Conservation (phyloP, 192 early-diverging fungal genomes). For the Entomortierella lignicola region DNA sequence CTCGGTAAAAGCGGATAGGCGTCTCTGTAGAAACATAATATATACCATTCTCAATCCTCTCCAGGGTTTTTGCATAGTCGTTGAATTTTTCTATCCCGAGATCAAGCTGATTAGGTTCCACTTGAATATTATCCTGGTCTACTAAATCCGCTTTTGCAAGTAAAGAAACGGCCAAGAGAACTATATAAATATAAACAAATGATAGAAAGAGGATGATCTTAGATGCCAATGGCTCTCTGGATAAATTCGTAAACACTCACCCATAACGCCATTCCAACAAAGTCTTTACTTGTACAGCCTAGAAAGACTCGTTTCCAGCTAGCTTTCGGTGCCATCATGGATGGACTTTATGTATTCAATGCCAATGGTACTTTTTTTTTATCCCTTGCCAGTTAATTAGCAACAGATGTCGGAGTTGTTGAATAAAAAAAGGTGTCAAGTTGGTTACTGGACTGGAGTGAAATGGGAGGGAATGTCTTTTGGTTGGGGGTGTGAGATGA, state of each 20-base stretch:
- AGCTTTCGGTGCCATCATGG: slow-evolving; percentile 20
- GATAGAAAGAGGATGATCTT: too few species aligned
- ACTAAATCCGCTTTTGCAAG: not conserved
- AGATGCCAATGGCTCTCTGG: too few species aligned
- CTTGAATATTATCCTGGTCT: not conserved
- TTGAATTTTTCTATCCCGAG: slow-evolving; percentile 37
- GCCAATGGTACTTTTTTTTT: not conserved
- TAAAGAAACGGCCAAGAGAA: slow-evolving; percentile 15
- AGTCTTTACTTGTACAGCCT: slow-evolving; percentile 39
- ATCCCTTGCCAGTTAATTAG: not conserved
- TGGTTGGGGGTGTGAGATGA: too few species aligned
- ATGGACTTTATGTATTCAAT: not conserved
- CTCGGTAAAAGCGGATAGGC: not conserved
- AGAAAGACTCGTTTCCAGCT: slow-evolving; percentile 31
- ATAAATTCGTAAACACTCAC: too few species aligned
- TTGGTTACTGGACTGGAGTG: too few species aligned
- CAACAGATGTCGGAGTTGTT: not conserved
- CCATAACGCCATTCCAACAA: too few species aligned
- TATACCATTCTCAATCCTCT: slow-evolving; percentile 22
- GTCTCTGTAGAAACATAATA: not conserved
- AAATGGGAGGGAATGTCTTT: too few species aligned
- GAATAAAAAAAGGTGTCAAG: too few species aligned
- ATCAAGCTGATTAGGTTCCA: not conserved
- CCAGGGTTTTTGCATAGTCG: slow-evolving; percentile 4
- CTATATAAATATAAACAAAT: not conserved